A percentile compares a stretch with the other conserved stretches of the same genome.
phyloP scores from a whole-genome alignment of 345 rosid genomes.

The Syzygium oleosum region DNA sequence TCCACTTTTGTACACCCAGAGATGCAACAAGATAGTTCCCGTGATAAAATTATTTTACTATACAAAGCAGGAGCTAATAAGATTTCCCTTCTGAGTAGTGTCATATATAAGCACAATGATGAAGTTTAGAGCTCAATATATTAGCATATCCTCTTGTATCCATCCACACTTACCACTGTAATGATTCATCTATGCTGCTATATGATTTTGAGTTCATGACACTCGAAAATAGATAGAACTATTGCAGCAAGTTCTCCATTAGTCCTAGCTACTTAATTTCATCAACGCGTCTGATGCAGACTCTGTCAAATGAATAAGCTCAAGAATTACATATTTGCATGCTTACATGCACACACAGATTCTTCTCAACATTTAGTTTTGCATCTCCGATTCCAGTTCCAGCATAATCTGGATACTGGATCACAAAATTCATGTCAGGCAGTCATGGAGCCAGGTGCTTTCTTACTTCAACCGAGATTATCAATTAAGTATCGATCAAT shows the following conservation, averaged over 20 bases:
- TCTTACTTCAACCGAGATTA: neutral
- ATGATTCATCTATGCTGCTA: neutral
- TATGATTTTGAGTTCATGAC: neutral
- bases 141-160: neutral
- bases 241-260: neutral
- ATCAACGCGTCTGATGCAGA: neutral
- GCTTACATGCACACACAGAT: neutral
- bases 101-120: neutral
- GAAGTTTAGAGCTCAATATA: neutral
- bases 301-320: neutral
- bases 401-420: neutral
- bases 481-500: neutral
- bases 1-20: neutral
- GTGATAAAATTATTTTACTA: neutral
- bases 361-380: neutral
- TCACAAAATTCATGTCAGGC: neutral
- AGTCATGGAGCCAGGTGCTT: neutral
- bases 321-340: neutral
- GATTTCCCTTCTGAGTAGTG: neutral
- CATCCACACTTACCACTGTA: neutral
- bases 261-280: neutral
- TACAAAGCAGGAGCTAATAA: neutral
- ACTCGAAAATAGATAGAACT: neutral
- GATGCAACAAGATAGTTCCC: neutral
- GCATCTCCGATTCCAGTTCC: neutral